Evolutionary conservation across 2,329 filamentous ascomycete genomes (phyloP).

Genomic region (Cordyceps militaris): DNA sequence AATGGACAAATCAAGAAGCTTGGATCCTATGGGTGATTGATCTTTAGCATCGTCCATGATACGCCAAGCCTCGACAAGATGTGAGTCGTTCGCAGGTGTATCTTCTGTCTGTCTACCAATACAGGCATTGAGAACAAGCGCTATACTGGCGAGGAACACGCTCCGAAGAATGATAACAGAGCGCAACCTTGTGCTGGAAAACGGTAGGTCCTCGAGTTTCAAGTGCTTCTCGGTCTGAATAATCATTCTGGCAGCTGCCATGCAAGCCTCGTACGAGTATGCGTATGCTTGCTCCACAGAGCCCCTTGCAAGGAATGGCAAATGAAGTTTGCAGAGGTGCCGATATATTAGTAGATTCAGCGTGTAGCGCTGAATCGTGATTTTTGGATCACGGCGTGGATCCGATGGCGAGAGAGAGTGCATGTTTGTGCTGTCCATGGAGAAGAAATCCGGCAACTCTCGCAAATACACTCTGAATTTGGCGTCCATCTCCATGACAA

Average conservation of each 20-base stretch:
- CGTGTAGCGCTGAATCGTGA: slow-evolving; percentile 27
- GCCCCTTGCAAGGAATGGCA: slow-evolving; percentile 29
- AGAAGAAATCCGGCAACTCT: slow-evolving; percentile 25
- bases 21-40: slow-evolving; percentile 24
- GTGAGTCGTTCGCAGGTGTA: slow-evolving; percentile 20
- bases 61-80: slow-evolving; percentile 26
- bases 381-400: slow-evolving; percentile 17
- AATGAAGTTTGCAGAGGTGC: slow-evolving; percentile 29
- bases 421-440: slow-evolving; percentile 17
- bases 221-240: slow-evolving; percentile 25
- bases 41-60: slow-evolving; percentile 26
- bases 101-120: slow-evolving; percentile 20
- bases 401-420: slow-evolving; percentile 20
- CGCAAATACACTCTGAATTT: slow-evolving; percentile 22
- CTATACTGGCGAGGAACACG: slow-evolving; percentile 28
- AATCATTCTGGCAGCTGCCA: slow-evolving; percentile 26
- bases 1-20: slow-evolving; percentile 24
- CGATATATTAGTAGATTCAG: slow-evolving; percentile 27
- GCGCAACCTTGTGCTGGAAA: slow-evolving; percentile 23
- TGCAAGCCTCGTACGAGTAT: slow-evolving; percentile 26
- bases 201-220: slow-evolving; percentile 21
- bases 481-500: slow-evolving; percentile 27
- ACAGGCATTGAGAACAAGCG: slow-evolving; percentile 28
- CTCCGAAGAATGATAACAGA: slow-evolving; percentile 26
- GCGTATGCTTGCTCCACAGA: slow-evolving; percentile 27